These are phyloP conservation scores for Knoxia roxburghii DNA, from an alignment of 257 asterid genomes.

Conservation along the genomic window DNA sequence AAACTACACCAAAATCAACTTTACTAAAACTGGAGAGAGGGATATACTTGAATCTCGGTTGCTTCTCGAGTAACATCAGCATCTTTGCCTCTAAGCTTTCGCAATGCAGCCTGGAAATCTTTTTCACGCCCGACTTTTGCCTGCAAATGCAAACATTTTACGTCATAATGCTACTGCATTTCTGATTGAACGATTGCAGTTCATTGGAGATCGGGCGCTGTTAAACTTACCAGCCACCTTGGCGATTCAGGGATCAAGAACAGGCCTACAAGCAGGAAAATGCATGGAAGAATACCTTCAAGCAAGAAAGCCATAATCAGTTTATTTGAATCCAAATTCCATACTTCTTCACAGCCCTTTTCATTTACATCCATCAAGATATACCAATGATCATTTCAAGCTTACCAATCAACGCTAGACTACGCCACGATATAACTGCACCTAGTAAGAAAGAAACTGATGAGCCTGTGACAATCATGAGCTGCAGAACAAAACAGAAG, in stretches of 20 bases:
- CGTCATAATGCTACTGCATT: neutral
- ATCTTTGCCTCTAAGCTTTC: constrained; percentile 57
- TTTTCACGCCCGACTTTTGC: constrained; percentile 67
- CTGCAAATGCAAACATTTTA: constrained; percentile 28
- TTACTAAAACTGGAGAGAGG: neutral
- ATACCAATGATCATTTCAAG: neutral
- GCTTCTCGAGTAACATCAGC: constrained; percentile 62
- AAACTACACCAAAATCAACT: neutral
- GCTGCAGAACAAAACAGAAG: constrained; percentile 37
- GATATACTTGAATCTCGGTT: constrained; percentile 58
- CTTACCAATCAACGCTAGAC: constrained; percentile 69
- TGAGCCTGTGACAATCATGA: constrained; percentile 78
- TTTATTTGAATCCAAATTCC: neutral
- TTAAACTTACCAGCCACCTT: constrained; percentile 80
- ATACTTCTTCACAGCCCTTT: neutral
- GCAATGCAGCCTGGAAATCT: constrained; percentile 60
- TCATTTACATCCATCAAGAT: neutral
- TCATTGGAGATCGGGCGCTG: neutral
- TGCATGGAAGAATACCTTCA: constrained; percentile 73
- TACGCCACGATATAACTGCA: constrained; percentile 64
- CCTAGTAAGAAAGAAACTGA: constrained; percentile 64
- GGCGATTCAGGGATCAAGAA: constrained; percentile 90
- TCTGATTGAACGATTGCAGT: neutral
- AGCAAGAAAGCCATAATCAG: constrained; percentile 6
- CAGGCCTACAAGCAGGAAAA: constrained; percentile 55